Evolutionary conservation across 352 stramenopile species (phyloP).

Genomic region (Globisporangium irregulare): DNA sequence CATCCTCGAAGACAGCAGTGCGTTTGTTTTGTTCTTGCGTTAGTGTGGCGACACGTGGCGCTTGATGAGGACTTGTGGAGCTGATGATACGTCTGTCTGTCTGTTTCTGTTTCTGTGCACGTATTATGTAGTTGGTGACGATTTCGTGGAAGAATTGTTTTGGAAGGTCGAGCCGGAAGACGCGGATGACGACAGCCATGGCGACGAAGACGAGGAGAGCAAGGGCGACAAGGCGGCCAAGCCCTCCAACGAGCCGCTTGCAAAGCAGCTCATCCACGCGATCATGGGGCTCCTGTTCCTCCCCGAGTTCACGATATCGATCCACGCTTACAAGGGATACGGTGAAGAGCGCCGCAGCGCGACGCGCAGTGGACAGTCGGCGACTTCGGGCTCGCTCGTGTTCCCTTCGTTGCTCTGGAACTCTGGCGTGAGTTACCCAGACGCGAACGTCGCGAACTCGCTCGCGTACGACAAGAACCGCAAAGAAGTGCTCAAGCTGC

Average conservation of each 20-base stretch:
- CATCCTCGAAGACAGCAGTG: conserved; percentile 72
- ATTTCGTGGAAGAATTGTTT: conserved; percentile 83
- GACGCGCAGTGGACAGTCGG: conserved; percentile 40
- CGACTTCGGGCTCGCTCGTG: conserved; percentile 39
- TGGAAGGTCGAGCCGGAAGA: conserved; percentile 49
- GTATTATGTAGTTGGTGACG: conserved; percentile 31
- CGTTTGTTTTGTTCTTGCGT: not conserved
- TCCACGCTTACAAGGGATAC: conserved; percentile 80
- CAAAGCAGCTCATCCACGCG: conserved; percentile 75
- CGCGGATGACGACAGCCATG: conserved; percentile 20
- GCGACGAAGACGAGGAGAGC: conserved; percentile 39
- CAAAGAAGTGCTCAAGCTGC: conserved; percentile 93
- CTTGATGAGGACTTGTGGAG: not conserved
- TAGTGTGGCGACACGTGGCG: not conserved
- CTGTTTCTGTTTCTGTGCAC: not conserved
- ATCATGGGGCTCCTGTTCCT: conserved; percentile 87
- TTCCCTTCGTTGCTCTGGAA: conserved; percentile 83
- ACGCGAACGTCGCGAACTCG: conserved; percentile 68
- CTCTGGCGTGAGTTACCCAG: conserved; percentile 73
- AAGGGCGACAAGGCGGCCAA: conserved; percentile 22
- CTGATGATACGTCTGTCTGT: not conserved
- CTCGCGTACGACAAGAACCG: conserved; percentile 92
- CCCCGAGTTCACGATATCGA: conserved; percentile 84
- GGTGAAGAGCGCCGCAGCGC: conserved; percentile 71
- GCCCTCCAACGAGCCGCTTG: conserved; percentile 37